Base-by-base conservation (phyloP, 345 rosid species). In the Gossypium longicalyx region DNA sequence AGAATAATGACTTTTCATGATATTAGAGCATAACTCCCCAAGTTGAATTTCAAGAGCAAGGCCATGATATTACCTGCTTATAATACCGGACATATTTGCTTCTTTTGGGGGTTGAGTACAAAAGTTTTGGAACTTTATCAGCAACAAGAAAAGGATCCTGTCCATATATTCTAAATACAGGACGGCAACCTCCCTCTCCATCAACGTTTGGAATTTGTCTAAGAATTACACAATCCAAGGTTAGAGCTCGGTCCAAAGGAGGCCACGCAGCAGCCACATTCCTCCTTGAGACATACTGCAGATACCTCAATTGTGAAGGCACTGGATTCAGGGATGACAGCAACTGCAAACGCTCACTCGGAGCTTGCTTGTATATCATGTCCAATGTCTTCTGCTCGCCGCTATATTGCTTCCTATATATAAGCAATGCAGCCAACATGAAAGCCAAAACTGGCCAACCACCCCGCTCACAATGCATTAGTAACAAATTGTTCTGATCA, bases 381-480 rank as follows among this genome's bases (percentile, higher is more conserved):
- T 92, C 98, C 81, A 95, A 80, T 29, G 97, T 91, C 88, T 91
- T 92, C 71, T 80, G 88, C 83, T 95, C 99, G 44, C 91, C 93
- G 74, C 84, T 88, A 63, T 89, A 91, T 82, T 87, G 94, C 87
- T 91, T 95, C 85, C 90, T 72, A 81, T 91, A 95, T 61, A 95
- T 81, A 77, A 95, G 86, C 58, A 95, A 83, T 17, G 94, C 89
- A 60, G 96, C 95, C 66, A 95, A 79, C 93, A 90, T 87, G 74
- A 92, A 92, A 73, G 97, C 98, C 69, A 95, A 80, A 79, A 92
- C 89, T 0, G 91, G 97, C 97, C 98, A 94, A 79, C 89, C 98
- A 70, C 94, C 98, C n/a, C 81, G 77, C 72, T 94, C 97, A 76
- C 98, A 94, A 77, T 94, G 98, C 99, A 92, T 92, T 47, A 92